phyloP scores from a whole-genome alignment of 2,329 filamentous ascomycete genomes.

The Alternaria sp. region DNA sequence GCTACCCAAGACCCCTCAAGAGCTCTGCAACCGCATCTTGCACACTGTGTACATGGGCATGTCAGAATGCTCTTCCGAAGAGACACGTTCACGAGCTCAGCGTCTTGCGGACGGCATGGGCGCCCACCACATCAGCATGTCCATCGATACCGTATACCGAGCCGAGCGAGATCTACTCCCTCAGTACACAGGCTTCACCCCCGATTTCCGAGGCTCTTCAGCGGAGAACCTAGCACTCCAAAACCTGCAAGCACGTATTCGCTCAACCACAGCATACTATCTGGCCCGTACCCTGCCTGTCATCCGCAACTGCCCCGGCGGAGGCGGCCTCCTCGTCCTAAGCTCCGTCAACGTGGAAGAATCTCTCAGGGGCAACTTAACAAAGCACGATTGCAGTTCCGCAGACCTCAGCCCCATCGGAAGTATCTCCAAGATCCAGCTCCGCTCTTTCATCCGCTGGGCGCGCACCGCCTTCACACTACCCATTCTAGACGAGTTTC shows the following conservation, averaged over 20 bases:
- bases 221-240: constrained; percentile 1
- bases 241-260: constrained; percentile 38
- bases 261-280: constrained; percentile 71
- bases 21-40: constrained; percentile 66
- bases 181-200: neutral
- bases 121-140: neutral
- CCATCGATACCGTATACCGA: neutral
- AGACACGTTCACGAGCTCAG: neutral
- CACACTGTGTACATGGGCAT: constrained; percentile 53
- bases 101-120: neutral
- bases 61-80: constrained; percentile 59
- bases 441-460: constrained; percentile 74
- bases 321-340: constrained; percentile 69
- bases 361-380: constrained; percentile 64
- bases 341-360: constrained; percentile 70
- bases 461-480: constrained; percentile 60
- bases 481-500: constrained; percentile 70
- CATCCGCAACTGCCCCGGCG: constrained; percentile 62
- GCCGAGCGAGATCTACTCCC: neutral
- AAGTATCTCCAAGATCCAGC: constrained; percentile 68
- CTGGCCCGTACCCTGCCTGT: constrained; percentile 69
- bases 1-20: constrained; percentile 64
- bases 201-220: neutral
- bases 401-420: constrained; percentile 65
- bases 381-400: constrained; percentile 69